Evolutionary conservation across 192 early-diverging fungal genomes (phyloP).

Genomic region (Linnemannia elongata): DNA sequence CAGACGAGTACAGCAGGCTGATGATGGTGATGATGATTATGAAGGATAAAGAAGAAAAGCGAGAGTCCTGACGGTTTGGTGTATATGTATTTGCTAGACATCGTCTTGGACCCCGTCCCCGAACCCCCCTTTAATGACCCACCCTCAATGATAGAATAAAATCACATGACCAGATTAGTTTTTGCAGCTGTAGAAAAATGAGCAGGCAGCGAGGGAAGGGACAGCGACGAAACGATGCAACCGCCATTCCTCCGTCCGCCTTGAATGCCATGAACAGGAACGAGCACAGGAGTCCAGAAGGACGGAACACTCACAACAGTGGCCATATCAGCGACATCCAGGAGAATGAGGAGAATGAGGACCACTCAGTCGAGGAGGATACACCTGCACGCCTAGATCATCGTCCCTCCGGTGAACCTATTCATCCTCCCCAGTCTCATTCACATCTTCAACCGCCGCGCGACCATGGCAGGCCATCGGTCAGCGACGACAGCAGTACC

Average conservation of each 20-base stretch:
- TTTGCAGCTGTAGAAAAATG: background rate
- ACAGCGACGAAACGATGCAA: background rate
- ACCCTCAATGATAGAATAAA: constrained; percentile 10
- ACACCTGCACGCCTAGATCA: background rate
- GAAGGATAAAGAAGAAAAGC: background rate
- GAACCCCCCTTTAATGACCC: background rate
- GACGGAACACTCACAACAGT: background rate
- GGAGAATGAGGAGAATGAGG: background rate
- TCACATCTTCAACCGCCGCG: background rate
- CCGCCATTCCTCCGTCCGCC: background rate
- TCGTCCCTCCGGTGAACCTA: background rate
- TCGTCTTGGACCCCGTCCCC: background rate
- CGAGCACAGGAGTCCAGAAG: constrained; percentile 22
- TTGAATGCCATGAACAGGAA: constrained; percentile 40
- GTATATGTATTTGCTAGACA: background rate
- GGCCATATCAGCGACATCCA: background rate
- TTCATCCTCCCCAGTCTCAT: background rate
- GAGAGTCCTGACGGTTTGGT: background rate
- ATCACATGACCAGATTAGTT: constrained; percentile 4
- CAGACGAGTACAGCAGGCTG: background rate
- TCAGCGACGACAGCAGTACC: background rate
- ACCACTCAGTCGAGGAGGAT: background rate
- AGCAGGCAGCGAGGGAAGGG: background rate
- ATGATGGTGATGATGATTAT: background rate
- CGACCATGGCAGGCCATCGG: background rate